Percentiles rank a stretch among this genome's conserved stretches.
Conservation (phyloP, 495 filamentous ascomycete genomes). For the Aspergillus carlsbadensis region DNA sequence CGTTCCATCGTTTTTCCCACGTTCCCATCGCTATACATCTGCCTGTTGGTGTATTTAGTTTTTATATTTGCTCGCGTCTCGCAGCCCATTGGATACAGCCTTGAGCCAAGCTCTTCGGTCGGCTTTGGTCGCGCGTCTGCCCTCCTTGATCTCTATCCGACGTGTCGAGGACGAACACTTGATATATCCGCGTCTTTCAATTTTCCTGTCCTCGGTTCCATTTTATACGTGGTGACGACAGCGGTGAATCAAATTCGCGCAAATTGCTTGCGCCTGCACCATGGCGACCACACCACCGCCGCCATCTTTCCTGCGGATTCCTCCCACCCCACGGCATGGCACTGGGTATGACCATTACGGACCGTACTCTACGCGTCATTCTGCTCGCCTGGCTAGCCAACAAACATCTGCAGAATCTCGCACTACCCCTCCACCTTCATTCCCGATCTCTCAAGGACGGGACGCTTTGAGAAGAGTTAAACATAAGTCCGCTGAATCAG, state of each 20-base stretch:
- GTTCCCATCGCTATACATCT: slow-evolving; percentile 8
- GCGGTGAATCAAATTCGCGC: neutral
- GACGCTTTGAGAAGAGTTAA: slow-evolving; percentile 20
- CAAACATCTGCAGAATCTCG: slow-evolving; percentile 30
- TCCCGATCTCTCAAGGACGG: slow-evolving; percentile 22
- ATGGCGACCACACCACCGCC: slow-evolving; percentile 71
- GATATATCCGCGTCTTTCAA: neutral
- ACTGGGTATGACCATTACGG: slow-evolving; percentile 66
- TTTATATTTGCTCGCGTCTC: slow-evolving; percentile 5
- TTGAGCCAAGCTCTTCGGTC: slow-evolving; percentile 12
- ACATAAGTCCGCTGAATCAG: slow-evolving; percentile 17
- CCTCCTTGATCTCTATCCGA: slow-evolving; percentile 17
- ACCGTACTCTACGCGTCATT: slow-evolving; percentile 58
- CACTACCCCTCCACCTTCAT: slow-evolving; percentile 40
- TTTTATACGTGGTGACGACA: neutral
- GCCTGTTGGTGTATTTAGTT: neutral
- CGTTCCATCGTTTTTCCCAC: slow-evolving; percentile 5
- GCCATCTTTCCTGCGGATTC: slow-evolving; percentile 58
- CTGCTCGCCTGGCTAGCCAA: slow-evolving; percentile 47
- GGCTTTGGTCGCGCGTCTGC: slow-evolving; percentile 20
- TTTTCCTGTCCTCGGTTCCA: neutral
- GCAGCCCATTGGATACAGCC: neutral
- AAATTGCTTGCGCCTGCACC: slow-evolving; percentile 9
- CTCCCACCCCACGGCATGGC: slow-evolving; percentile 71
- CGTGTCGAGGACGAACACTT: slow-evolving; percentile 1